A percentile compares a stretch with the other conserved stretches of the same genome.
phyloP scores from a whole-genome alignment of 345 rosid genomes.

The Gossypium longicalyx region DNA sequence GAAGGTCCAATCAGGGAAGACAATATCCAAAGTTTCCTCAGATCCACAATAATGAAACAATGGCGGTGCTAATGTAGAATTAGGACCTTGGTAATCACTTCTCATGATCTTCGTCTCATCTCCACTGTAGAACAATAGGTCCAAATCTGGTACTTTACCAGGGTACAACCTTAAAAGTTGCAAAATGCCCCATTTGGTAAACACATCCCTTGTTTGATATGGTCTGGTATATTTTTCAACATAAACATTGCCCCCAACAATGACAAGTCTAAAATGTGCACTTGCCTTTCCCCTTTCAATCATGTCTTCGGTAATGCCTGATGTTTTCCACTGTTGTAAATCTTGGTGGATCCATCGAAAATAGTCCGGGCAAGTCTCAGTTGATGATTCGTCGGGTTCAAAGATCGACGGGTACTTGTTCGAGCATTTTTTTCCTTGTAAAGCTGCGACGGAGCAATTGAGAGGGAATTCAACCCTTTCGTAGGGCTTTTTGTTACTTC shows the following conservation, averaged over 20 bases:
- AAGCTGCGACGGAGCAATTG: constrained; percentile 29
- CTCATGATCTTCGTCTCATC: constrained; percentile 41
- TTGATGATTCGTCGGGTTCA: constrained; percentile 7
- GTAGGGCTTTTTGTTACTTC: constrained; percentile 6
- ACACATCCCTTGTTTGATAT: constrained; percentile 56
- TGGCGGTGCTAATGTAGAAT: constrained; percentile 36
- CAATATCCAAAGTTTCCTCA: constrained; percentile 39
- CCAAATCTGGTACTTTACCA: constrained; percentile 60
- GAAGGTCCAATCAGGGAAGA: constrained; percentile 72
- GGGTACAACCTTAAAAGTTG: constrained; percentile 68
- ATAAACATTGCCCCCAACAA: constrained; percentile 48
- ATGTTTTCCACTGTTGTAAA: constrained; percentile 44
- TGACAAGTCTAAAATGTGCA: constrained; percentile 51
- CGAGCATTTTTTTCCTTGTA: constrained; percentile 28
- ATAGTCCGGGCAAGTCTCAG: constrained; percentile 48
- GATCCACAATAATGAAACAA: constrained; percentile 64
- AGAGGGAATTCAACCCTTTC: constrained; percentile 23
- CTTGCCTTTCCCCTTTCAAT: constrained; percentile 32
- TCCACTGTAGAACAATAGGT: constrained; percentile 47
- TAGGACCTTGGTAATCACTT: constrained; percentile 21
- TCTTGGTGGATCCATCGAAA: constrained; percentile 67
- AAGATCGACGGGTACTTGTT: constrained; percentile 25
- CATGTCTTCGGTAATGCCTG: constrained; percentile 53
- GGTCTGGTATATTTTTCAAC: constrained; percentile 40
- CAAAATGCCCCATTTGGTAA: constrained; percentile 67